Base-by-base conservation (phyloP, 2,329 filamentous ascomycete species). In the Colletotrichum tabaci region DNA sequence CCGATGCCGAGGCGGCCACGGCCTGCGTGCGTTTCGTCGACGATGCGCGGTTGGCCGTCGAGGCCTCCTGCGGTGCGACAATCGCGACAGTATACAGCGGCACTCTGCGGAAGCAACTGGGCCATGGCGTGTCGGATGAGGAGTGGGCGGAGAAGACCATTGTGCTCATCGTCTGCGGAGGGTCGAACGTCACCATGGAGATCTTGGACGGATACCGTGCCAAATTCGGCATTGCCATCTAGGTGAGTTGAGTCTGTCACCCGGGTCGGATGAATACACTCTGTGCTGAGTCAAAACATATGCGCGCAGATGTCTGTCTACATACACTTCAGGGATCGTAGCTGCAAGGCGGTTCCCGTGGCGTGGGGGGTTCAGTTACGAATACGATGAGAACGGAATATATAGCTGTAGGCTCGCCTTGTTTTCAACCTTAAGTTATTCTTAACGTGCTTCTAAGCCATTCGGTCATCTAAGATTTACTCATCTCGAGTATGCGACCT, bases 131-230 rank as follows among this genome's bases (percentile, higher is more conserved):
- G 62, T 80, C 81, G 1, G 88, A 89, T 42, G 87, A 87, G 44
- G 87, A 94, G 74, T 91, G 87, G 82, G 84, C 85, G 0, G 83
- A 88, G 68, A 92, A 90, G 79, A 94, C 93, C 74, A 88, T 98
- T 7, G 94, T 98, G 2, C 85, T 98, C 64, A 87, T 97, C 30
- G 90, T 98, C 8, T 98, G 96, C 78, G 96, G 96, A 55, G 93
- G 93, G 5, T 91, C 88, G 26, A 90, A 90, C 78, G 88, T 94
- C 46, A 90, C 88, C 2, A 79, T 92, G 71, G 87, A 88, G 46
- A 87, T 91, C 77, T 82, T 94, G 63, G 83, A 85, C 63, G 84
- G 83, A 67, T 94, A 92, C 79, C 84, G 85, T 74, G 82, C 86
- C 74, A 80, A 79, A 74, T 90, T 85, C 74, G 75, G 73, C 12